phyloP scores from a whole-genome alignment of 73 alveolate species.

The Paramecium primaurelia region DNA sequence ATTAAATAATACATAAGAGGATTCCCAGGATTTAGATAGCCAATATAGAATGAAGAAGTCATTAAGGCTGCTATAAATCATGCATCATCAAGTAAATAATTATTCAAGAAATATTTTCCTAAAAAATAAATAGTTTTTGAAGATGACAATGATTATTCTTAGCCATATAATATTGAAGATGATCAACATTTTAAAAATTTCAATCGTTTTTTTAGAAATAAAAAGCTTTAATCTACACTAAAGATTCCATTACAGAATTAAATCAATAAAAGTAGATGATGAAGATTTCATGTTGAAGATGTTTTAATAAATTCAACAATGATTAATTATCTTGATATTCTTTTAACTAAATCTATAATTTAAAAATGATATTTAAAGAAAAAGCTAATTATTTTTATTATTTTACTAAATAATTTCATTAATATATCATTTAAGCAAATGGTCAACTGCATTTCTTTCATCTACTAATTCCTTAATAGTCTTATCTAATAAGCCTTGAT shows the following conservation, averaged over 20 bases:
- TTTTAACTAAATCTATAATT: background rate
- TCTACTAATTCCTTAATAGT: conserved; percentile 79
- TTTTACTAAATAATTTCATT: background rate
- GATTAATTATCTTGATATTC: background rate
- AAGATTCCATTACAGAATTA: background rate
- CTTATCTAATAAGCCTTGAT: conserved; percentile 65
- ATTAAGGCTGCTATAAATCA: background rate
- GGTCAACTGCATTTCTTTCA: conserved; percentile 79
- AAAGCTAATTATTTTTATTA: background rate
- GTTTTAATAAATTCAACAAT: background rate
- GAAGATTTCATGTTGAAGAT: background rate
- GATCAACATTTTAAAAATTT: conserved; percentile 4
- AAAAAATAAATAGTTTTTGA: conserved; percentile 15
- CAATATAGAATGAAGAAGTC: conserved; percentile 17
- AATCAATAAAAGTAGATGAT: background rate
- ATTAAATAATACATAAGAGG: background rate
- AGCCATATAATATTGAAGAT: conserved; percentile 16
- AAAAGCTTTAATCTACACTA: background rate
- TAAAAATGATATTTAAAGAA: background rate
- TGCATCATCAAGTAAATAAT: background rate
- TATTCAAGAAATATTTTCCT: conserved; percentile 45
- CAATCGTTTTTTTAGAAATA: background rate
- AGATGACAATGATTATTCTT: conserved; percentile 27
- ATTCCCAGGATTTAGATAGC: background rate
- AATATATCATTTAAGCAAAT: conserved; percentile 57